A percentile compares a stretch with the other conserved stretches of the same genome.
phyloP scores from a whole-genome alignment of 805 yeast genomes.

The Wickerhamomyces sydowiorum region DNA sequence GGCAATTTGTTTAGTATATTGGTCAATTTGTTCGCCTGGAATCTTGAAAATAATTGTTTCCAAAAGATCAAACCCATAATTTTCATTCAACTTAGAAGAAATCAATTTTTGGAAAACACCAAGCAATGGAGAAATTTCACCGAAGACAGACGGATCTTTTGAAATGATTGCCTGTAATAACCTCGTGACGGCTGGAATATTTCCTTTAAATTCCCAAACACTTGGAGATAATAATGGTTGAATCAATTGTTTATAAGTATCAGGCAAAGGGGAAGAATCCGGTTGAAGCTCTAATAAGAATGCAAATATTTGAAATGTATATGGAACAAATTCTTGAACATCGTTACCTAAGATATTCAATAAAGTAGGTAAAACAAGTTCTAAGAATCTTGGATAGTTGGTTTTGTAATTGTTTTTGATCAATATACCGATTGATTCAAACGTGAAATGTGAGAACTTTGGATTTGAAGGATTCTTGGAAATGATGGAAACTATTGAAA shows the following conservation, averaged over 20 bases:
- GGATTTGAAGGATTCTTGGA: slow-evolving; percentile 94
- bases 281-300: slow-evolving; percentile 64
- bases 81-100: slow-evolving; percentile 77
- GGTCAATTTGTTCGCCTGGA: slow-evolving; percentile 42
- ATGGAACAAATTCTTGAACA: slow-evolving; percentile 91
- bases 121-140: slow-evolving; percentile 67
- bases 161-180: slow-evolving; percentile 62
- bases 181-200: slow-evolving; percentile 88
- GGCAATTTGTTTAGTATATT: slow-evolving; percentile 66
- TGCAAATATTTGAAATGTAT: slow-evolving; percentile 85
- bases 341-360: slow-evolving; percentile 70
- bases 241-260: slow-evolving; percentile 55
- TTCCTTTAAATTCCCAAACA: slow-evolving; percentile 91
- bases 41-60: slow-evolving; percentile 59
- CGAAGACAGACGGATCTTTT: slow-evolving; percentile 28
- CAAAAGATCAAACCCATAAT: slow-evolving; percentile 77
- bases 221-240: slow-evolving; percentile 84
- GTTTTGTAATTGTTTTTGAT: slow-evolving; percentile 43
- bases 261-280: slow-evolving; percentile 46
- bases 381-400: slow-evolving; percentile 29
- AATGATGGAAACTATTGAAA: slow-evolving; percentile 64
- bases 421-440: slow-evolving; percentile 80
- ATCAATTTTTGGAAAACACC: slow-evolving; percentile 96
- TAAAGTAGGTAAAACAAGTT: slow-evolving; percentile 58
- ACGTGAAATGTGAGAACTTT: slow-evolving; percentile 81